These are phyloP conservation scores for Metarhizium sp. DNA, from an alignment of 2,329 filamentous ascomycete genomes.

Conservation along the genomic window DNA sequence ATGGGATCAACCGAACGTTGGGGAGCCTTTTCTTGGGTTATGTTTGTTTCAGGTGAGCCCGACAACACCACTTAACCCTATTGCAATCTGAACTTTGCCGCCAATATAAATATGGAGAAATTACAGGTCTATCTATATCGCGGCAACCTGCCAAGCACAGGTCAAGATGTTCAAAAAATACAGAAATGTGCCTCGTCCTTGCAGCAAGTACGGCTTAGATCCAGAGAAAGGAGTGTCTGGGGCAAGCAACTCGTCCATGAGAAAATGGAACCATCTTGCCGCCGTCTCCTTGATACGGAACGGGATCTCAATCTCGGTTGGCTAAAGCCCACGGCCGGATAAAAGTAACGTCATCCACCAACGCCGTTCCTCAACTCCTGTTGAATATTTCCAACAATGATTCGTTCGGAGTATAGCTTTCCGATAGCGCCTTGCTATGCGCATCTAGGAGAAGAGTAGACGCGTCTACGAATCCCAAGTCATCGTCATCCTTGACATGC, in stretches of 20 bases:
- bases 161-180: not conserved
- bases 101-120: too few relatives aligned
- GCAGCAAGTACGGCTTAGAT: not conserved
- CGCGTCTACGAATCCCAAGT: not conserved
- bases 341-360: not conserved
- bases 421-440: not conserved
- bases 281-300: not conserved
- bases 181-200: not conserved
- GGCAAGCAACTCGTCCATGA: not conserved
- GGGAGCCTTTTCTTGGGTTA: too few relatives aligned
- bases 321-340: not conserved
- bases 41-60: too few relatives aligned
- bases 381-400: not conserved
- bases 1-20: too few relatives aligned
- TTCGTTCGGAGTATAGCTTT: not conserved
- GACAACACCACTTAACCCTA: too few relatives aligned
- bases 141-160: too few relatives aligned
- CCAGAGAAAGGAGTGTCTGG: not conserved
- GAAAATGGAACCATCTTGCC: not conserved
- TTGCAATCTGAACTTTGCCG: too few relatives aligned
- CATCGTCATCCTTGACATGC: not conserved
- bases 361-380: not conserved
- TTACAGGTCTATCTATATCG: too few relatives aligned
- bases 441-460: not conserved
- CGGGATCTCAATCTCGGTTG: not conserved